Conservation (phyloP, 495 filamentous ascomycete species). For the Hypoxylon lienhwacheense region DNA sequence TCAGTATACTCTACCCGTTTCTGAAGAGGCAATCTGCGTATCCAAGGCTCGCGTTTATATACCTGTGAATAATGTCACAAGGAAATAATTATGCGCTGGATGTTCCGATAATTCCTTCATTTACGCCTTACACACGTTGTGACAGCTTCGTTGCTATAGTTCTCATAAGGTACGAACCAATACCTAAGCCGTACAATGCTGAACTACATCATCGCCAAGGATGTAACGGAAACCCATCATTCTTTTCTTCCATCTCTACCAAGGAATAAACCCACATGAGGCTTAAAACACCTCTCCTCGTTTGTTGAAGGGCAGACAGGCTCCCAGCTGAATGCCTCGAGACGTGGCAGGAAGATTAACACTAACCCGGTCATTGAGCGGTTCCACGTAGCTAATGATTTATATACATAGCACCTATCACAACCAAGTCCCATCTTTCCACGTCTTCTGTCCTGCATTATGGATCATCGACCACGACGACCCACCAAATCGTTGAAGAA, state of each 20-base stretch:
- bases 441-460: background rate
- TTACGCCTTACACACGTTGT: background rate
- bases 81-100: too few species aligned
- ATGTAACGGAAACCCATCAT: background rate
- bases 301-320: too few species aligned
- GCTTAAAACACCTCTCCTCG: background rate
- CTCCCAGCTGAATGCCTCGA: background rate
- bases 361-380: background rate
- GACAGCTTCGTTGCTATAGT: too few species aligned
- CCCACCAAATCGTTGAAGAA: constrained; percentile 1
- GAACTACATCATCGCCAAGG: background rate
- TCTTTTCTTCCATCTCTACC: background rate
- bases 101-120: too few species aligned
- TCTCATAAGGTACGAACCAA: too few species aligned
- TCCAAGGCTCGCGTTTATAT: too few species aligned
- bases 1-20: background rate
- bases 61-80: too few species aligned
- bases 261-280: background rate
- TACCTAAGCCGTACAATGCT: background rate
- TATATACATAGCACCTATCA: constrained; percentile 3
- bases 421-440: background rate
- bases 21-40: too few species aligned
- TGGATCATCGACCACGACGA: constrained; percentile 8
- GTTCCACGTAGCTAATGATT: constrained; percentile 13
- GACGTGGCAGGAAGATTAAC: constrained; percentile 17